These are phyloP conservation scores for Spizellomyces sp. DNA, from an alignment of 192 early-diverging fungal genomes.

Conservation along the genomic window DNA sequence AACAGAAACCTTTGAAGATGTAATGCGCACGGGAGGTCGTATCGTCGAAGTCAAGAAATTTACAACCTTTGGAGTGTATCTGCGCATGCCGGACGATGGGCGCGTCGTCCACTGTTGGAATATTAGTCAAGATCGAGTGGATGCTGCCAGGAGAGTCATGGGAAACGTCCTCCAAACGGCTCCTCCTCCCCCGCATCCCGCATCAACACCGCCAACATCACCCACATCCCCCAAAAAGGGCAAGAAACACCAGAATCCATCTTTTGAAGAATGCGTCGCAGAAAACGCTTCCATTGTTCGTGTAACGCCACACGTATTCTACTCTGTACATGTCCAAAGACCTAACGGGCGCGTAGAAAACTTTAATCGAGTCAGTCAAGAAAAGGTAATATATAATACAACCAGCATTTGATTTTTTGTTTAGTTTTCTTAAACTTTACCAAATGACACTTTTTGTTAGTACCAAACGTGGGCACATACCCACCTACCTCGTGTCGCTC, in stretches of 20 bases:
- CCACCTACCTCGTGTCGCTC: too few relatives aligned
- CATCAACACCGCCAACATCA: background rate
- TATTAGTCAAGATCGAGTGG: slow-evolving; percentile 1
- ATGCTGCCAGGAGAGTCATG: background rate
- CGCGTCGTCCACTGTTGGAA: slow-evolving; percentile 2
- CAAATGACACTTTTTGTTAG: too few relatives aligned
- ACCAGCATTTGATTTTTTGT: too few relatives aligned
- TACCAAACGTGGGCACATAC: too few relatives aligned
- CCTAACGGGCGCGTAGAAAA: slow-evolving; percentile 14
- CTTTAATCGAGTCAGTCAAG: slow-evolving; percentile 15
- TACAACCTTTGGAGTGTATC: background rate
- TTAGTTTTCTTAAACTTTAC: too few relatives aligned
- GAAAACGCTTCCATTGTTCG: background rate
- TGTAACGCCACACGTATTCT: background rate
- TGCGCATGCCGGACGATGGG: background rate
- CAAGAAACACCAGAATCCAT: background rate
- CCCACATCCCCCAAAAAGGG: background rate
- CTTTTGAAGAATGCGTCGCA: slow-evolving; percentile 8
- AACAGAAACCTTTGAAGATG: slow-evolving; percentile 6
- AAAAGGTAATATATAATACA: slow-evolving; percentile 6
- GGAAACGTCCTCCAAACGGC: background rate
- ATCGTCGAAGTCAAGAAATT: slow-evolving; percentile 17
- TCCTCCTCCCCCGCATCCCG: background rate
- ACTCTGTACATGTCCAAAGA: slow-evolving; percentile 13
- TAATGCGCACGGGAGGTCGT: slow-evolving; percentile 1